Evolutionary conservation across 1,284 basidiomycete genomes (phyloP).

Genomic region (Kwoniella shivajii): DNA sequence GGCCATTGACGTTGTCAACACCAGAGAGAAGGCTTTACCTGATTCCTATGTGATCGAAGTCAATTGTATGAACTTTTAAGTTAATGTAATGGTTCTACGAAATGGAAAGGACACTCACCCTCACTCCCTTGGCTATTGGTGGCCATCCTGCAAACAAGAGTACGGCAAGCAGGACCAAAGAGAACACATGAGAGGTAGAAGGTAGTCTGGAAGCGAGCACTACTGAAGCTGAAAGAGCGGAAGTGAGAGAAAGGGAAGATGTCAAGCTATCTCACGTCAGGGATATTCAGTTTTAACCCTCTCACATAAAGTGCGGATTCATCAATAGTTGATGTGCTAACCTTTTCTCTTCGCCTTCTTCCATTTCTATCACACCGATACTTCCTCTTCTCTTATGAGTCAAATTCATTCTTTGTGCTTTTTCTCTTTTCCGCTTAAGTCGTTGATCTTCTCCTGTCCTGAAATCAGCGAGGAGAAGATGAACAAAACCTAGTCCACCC

Average conservation of each 20-base stretch:
- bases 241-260: slow-evolving; percentile 90
- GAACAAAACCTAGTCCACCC: slow-evolving; percentile 65
- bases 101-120: slow-evolving; percentile 59
- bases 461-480: slow-evolving; percentile 70
- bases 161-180: slow-evolving; percentile 82
- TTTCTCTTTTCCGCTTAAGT: slow-evolving; percentile 17
- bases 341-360: slow-evolving; percentile 17
- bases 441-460: slow-evolving; percentile 50
- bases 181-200: slow-evolving; percentile 84
- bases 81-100: too few species aligned
- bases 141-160: slow-evolving; percentile 85
- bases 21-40: slow-evolving; percentile 34
- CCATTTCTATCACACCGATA: slow-evolving; percentile 3
- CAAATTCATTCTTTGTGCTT: slow-evolving; percentile 14
- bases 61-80: background rate
- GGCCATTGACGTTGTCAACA: slow-evolving; percentile 38
- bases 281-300: too few species aligned
- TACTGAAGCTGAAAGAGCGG: slow-evolving; percentile 88
- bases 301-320: too few species aligned
- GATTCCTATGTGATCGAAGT: slow-evolving; percentile 28
- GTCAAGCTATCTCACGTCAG: slow-evolving; percentile 79
- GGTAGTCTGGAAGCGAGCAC: slow-evolving; percentile 88
- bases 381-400: slow-evolving; percentile 9
- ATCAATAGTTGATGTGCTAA: background rate
- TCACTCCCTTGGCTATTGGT: slow-evolving; percentile 72